A percentile compares a stretch with the other conserved stretches of the same genome.
Evolutionary conservation across 345 rosid species (phyloP).

Genomic region (Populus nigra): DNA sequence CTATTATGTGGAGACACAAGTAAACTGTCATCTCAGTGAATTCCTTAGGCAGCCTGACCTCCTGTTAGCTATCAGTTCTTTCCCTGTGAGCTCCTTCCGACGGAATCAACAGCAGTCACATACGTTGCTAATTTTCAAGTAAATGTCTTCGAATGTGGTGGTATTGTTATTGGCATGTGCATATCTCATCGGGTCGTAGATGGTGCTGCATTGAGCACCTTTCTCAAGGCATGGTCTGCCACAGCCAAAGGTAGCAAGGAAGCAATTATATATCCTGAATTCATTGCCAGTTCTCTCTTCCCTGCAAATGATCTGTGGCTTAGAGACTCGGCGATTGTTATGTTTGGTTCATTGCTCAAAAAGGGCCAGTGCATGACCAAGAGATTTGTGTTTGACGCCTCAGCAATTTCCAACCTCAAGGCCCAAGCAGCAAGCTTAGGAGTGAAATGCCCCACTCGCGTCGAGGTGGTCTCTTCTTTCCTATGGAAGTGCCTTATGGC

Average conservation of each 20-base stretch:
- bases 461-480: slow-evolving; percentile 19
- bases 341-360: slow-evolving; percentile 35
- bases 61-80: background rate
- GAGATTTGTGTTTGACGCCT: slow-evolving; percentile 18
- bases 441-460: slow-evolving; percentile 18
- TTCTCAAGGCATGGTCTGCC: slow-evolving; percentile 15
- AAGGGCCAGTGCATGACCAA: slow-evolving; percentile 28
- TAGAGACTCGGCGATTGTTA: slow-evolving; percentile 15
- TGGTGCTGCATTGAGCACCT: slow-evolving; percentile 14
- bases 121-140: slow-evolving; percentile 26
- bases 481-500: slow-evolving; percentile 27
- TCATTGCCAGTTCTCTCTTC: slow-evolving; percentile 31
- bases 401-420: slow-evolving; percentile 4
- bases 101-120: slow-evolving; percentile 23
- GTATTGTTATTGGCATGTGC: slow-evolving; percentile 18
- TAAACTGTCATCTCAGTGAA: slow-evolving; percentile 4
- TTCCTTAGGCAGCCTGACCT: slow-evolving; percentile 21
- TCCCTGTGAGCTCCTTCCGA: background rate
- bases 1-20: slow-evolving; percentile 12
- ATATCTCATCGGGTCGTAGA: slow-evolving; percentile 22
- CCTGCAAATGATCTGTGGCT: slow-evolving; percentile 40
- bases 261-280: slow-evolving; percentile 7
- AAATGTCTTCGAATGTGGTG: slow-evolving; percentile 13
- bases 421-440: background rate
- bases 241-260: background rate